A percentile compares a stretch with the other conserved stretches of the same genome.
Evolutionary conservation across 2,329 filamentous ascomycete species (phyloP).

Genomic region (Mycogone perniciosa): DNA sequence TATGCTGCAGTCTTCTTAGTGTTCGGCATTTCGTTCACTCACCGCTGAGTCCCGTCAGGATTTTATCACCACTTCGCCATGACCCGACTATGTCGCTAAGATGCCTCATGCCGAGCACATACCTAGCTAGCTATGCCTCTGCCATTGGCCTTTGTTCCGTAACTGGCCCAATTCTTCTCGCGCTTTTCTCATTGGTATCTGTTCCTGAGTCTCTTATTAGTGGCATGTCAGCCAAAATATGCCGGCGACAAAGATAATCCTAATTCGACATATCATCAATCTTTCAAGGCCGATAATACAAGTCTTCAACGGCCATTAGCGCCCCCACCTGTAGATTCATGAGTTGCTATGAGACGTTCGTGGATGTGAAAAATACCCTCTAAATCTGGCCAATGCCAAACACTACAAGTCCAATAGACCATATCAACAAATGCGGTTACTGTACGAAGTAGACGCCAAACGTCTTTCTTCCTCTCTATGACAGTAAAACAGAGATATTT

Average conservation of each 20-base stretch:
- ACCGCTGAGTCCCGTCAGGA: too few species aligned
- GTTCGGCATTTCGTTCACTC: too few species aligned
- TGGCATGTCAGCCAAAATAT: conserved; percentile 52
- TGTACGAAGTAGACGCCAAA: too few species aligned
- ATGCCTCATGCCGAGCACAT: conserved; percentile 58
- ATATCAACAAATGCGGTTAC: background rate
- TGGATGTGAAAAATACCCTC: background rate
- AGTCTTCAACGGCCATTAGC: background rate
- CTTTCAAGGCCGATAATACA: background rate
- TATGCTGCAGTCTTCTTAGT: too few species aligned
- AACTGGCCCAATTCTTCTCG: conserved; percentile 49
- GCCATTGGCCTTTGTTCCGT: conserved; percentile 46
- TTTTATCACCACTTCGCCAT: background rate
- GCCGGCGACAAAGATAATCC: conserved; percentile 46
- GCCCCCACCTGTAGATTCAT: background rate
- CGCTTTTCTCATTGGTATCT: conserved; percentile 56
- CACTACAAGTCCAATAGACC: background rate
- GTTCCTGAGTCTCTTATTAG: conserved; percentile 54
- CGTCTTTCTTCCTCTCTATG: too few species aligned
- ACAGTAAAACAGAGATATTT: background rate
- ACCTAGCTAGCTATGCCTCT: conserved; percentile 51
- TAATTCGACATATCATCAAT: conserved; percentile 45
- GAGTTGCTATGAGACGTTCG: background rate
- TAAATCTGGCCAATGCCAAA: background rate
- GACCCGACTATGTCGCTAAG: conserved; percentile 44